Evolutionary conservation across 2,329 filamentous ascomycete genomes (phyloP).

Genomic region (Ramularia endophylla): DNA sequence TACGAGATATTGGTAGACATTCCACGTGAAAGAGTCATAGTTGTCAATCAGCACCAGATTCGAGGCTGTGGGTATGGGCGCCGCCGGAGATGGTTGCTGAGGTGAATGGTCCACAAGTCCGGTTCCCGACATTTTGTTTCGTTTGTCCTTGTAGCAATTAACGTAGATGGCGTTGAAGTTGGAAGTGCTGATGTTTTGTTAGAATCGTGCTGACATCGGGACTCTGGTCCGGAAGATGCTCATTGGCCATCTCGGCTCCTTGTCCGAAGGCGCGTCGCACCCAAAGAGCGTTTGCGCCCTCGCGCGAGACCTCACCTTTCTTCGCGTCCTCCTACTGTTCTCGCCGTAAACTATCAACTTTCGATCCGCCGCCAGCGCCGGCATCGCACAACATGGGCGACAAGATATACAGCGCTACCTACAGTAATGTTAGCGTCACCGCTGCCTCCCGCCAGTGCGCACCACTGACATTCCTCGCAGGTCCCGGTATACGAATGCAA

Average conservation of each 20-base stretch:
- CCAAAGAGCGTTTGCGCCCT: no score
- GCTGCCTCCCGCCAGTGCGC: slow-evolving; percentile 1
- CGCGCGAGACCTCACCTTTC: no score
- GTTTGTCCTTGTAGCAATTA: no score
- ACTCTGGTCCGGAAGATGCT: no score
- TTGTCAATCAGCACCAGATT: slow-evolving; percentile 97
- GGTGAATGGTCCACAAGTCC: slow-evolving; percentile 75
- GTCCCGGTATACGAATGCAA: slow-evolving; percentile 94
- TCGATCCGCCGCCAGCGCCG: no score
- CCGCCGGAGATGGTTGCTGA: slow-evolving; percentile 68
- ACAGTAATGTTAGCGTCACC: slow-evolving; percentile 42
- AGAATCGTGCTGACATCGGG: no score
- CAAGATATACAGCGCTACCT: slow-evolving; percentile 59
- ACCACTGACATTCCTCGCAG: slow-evolving; percentile 40
- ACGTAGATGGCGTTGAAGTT: no score
- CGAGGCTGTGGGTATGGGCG: slow-evolving; percentile 69
- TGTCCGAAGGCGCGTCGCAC: no score
- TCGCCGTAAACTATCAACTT: no score
- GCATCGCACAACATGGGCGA: slow-evolving; percentile 18
- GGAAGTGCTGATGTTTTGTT: no score
- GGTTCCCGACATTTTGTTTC: slow-evolving; percentile 20
- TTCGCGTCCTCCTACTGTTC: no score
- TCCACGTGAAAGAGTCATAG: slow-evolving; percentile 99
- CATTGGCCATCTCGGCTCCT: no score
- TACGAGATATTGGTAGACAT: slow-evolving; percentile 96